Percentiles rank a stretch among this genome's conserved stretches.
Evolutionary conservation across 805 yeast genomes (phyloP).

Genomic region (Metschnikowia vanudenii): DNA sequence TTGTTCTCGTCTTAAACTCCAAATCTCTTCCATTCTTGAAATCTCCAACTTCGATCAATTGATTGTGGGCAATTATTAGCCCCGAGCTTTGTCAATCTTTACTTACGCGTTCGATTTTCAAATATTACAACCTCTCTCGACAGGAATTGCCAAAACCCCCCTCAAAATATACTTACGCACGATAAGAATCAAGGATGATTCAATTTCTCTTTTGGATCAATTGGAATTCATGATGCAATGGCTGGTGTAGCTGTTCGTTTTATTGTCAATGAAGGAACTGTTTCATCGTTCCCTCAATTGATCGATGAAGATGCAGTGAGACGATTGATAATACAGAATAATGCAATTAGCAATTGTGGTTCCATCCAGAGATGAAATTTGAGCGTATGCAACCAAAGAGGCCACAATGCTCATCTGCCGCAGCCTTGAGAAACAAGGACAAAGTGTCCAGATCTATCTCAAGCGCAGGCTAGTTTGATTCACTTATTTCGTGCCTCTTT

Average conservation of each 20-base stretch:
- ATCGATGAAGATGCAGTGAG: slow-evolving; percentile 13
- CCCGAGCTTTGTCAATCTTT: not conserved
- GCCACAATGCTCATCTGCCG: not conserved
- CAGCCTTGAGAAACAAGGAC: not conserved
- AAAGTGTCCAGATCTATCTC: slow-evolving; percentile 5
- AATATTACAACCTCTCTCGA: not conserved
- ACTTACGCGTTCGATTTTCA: not conserved
- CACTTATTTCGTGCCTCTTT: slow-evolving; percentile 46
- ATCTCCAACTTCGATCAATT: not conserved
- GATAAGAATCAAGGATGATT: slow-evolving; percentile 1
- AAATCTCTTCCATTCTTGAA: not conserved
- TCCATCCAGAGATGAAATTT: slow-evolving; percentile 2
- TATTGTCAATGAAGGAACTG: slow-evolving; percentile 7
- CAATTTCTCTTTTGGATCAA: not conserved
- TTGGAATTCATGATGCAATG: slow-evolving; percentile 8
- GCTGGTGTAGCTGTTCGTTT: slow-evolving; percentile 11
- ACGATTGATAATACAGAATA: slow-evolving; percentile 11
- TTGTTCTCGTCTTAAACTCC: not conserved
- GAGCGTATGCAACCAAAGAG: not conserved
- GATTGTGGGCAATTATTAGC: not conserved
- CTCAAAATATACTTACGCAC: slow-evolving; percentile 4
- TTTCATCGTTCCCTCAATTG: slow-evolving; percentile 6
- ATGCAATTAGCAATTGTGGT: slow-evolving; percentile 7
- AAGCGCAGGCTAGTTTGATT: not conserved
- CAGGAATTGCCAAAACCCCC: not conserved